Percentiles rank a stretch among this genome's conserved stretches.
phyloP scores from a whole-genome alignment of 768 basidiomycete genomes.

The Hirschioporus abietinus region DNA sequence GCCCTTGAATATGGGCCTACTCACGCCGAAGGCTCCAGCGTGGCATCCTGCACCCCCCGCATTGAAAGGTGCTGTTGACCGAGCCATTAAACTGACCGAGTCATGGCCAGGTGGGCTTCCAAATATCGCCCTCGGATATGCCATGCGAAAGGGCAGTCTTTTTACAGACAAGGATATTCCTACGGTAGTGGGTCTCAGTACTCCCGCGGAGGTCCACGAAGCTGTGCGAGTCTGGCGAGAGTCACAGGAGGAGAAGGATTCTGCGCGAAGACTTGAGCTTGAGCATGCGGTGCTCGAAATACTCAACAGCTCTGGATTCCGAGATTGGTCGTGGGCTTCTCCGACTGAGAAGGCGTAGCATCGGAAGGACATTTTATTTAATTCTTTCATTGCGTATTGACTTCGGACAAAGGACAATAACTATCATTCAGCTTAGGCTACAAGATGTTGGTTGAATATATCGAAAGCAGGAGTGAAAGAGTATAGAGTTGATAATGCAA shows the following conservation, averaged over 20 bases:
- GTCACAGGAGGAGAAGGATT: conserved; percentile 34
- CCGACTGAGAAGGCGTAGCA: conserved; percentile 26
- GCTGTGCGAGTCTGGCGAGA: conserved; percentile 64
- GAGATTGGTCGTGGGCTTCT: conserved; percentile 73
- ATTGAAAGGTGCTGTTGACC: conserved; percentile 37
- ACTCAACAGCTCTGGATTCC: conserved; percentile 45
- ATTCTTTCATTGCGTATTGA: neutral
- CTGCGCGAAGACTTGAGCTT: conserved; percentile 33
- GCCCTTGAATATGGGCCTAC: conserved; percentile 80
- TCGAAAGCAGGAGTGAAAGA: neutral
- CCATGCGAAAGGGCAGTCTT: conserved; percentile 31
- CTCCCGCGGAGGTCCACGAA: conserved; percentile 69
- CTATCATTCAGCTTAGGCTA: neutral
- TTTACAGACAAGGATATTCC: conserved; percentile 43
- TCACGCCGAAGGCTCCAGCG: conserved; percentile 48
- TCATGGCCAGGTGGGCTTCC: conserved; percentile 46
- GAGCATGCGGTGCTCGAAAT: conserved; percentile 38
- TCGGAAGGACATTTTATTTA: neutral
- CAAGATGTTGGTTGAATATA: neutral
- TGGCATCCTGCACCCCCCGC: conserved; percentile 76
- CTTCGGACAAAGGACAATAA: neutral
- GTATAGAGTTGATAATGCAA: neutral
- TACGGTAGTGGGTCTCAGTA: conserved; percentile 68
- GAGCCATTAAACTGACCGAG: conserved; percentile 27
- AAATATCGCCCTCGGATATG: conserved; percentile 69